Base-by-base conservation (phyloP, 371 early-diverging fungal genomes). In the Apophysomyces trapeziformis region DNA sequence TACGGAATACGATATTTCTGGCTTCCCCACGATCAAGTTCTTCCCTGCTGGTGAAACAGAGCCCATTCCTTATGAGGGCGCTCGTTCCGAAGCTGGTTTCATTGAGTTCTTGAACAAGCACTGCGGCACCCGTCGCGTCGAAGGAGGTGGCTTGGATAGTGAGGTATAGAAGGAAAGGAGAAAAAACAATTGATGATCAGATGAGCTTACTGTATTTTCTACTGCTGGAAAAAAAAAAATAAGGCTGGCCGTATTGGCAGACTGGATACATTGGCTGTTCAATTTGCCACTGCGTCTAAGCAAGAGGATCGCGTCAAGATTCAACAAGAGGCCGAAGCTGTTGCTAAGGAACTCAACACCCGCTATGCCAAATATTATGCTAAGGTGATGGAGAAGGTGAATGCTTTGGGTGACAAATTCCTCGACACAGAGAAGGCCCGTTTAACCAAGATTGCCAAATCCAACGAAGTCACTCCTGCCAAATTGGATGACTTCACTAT, bases 51-150 rank as follows among this genome's bases (percentile, higher is more conserved):
- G 87, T 64, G 83, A 88, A 39, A 88, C 79, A 44, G 82, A 84
- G 18, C 90, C 94, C 12, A 78, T 89, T 63, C 85, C 85, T 47
- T 97, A 93, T 74, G 87, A 90, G 36, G 91, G 89, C 54, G 89
- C 85, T 43, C 92, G 97, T 69, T 72, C 84, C 57, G 92, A 94
- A 74, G 86, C 87, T 71, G 94, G 87, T 67, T 91, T 98, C 73
- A 80, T 97, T 57, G 85, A 87, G 8, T 98, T 89, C 77, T 85
- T 98, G 74, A 98, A 98, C 89, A 82, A 92, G 71, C 86, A 95
- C 61, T 88, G 91, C 69, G 92, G 92, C 36, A 93, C 96, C 9
- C 78, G 91, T 44, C 92, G 96, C 67, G 69, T 84, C 60, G 85
- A 84, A 8, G 95, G 93, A 54, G 97, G 97, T 59, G 82, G 88